Base-by-base conservation (phyloP, 2,329 filamentous ascomycete species). In the Penicillium psychrosexuale region DNA sequence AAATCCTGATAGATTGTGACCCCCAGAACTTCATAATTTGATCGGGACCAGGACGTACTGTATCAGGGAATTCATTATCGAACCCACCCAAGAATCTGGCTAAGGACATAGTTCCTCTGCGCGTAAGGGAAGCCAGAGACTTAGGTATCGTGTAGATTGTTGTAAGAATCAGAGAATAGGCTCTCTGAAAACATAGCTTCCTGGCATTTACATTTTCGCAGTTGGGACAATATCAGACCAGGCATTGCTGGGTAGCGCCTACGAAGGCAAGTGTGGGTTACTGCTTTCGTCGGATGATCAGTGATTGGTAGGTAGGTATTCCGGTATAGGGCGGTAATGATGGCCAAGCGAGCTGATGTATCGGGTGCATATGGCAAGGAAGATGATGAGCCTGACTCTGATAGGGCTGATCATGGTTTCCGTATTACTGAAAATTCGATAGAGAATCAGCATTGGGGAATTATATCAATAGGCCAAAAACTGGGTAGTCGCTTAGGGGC, bases 71-170 rank as follows among this genome's bases (percentile, higher is more conserved):
- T n/a, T 44, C 48, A 8, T 24, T 15, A 15, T 49, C n/a, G 19
- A 49, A 52, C 13, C 40, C 36, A 13, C 51, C 44, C 7, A 47
- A 30, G 15, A 52, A 47, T 7, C 44, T 24, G 19, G 56, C 47
- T 12, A 24, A 31, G 12, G 48, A 56, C 13, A 50, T 28, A 11
- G 28, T 37, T 19, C 39, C 53, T 53, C 39, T 37, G 11, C 53
- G 44, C 6, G 53, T 36, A 33, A 52, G 43, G 31, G 47, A 49
- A 17, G 37, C 9, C 30, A 8, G 17, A n/a, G 5, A 7, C 8
- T n/a, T 12, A 12, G 15, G 40, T 13, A 30, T 15, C 3, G 6
- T 3, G 13, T n/a, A 44, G n/a, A 44, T 6, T 9, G 19, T 11
- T 34, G 13, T 7, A 3, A 11, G 30, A 24, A 24, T n/a, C n/a